Evolutionary conservation across 75 land plant genomes (phyloP).

Genomic region (Selaginella tamariscina): DNA sequence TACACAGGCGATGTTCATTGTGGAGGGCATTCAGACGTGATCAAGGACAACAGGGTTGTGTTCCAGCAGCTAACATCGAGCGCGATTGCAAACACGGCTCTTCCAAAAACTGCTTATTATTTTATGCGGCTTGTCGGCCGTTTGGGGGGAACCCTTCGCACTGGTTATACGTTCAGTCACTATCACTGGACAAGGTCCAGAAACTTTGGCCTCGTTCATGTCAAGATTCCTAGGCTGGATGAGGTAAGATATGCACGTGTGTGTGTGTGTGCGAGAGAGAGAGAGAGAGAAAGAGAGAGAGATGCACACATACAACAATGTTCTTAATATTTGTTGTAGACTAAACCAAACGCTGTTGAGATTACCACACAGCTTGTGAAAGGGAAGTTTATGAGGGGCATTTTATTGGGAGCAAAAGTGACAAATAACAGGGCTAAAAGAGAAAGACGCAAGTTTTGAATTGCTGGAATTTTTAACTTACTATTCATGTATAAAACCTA

Average conservation of each 20-base stretch:
- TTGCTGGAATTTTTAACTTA: background rate
- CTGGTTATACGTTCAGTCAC: conserved; percentile 22
- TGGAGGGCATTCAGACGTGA: conserved; percentile 36
- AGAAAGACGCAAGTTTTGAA: background rate
- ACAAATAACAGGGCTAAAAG: conserved; percentile 5
- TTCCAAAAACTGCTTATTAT: conserved; percentile 36
- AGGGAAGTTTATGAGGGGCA: conserved; percentile 22
- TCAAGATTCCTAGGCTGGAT: conserved; percentile 15
- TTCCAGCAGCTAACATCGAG: conserved; percentile 37
- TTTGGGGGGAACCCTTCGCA: conserved; percentile 16
- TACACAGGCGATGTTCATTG: conserved; percentile 41
- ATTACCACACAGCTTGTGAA: conserved; percentile 21
- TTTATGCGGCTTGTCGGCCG: conserved; percentile 33
- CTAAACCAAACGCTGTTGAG: conserved; percentile 6
- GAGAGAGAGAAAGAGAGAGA: too few species aligned
- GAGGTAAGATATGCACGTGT: background rate
- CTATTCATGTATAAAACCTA: background rate
- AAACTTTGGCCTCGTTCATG: conserved; percentile 32
- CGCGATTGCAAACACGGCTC: conserved; percentile 39
- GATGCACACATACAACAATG: too few species aligned
- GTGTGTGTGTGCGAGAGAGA: too few species aligned
- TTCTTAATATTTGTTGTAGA: background rate
- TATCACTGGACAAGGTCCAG: conserved; percentile 33
- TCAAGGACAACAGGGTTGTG: conserved; percentile 16
- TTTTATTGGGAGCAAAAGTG: conserved; percentile 16